Base-by-base conservation (phyloP, 1,284 basidiomycete species). In the Porodaedalea pini region DNA sequence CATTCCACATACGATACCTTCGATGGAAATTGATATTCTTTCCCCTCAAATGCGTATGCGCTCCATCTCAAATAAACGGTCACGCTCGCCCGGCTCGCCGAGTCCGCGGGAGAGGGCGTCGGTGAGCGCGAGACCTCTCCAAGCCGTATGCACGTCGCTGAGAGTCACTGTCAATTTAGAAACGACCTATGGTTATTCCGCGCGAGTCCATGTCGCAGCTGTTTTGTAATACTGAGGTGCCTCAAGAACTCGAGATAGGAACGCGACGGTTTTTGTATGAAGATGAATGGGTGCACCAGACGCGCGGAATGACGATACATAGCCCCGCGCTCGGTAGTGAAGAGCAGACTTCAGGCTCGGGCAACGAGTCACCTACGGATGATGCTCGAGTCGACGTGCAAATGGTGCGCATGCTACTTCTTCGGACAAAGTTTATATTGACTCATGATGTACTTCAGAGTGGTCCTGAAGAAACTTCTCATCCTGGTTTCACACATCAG, bases 11-110 rank as follows among this genome's bases (percentile, higher is more conserved):
- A n/a, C n/a, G n/a, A n/a, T n/a, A 37, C 43, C 23, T 36, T n/a
- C 11, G 5, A 81, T 82, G 76, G 77, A 82, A 62, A 67, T 82
- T 57, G 79, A 83, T 67, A 73, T 78, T 68, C 75, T 77, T 17
- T 71, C 78, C n/a, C 68, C 71, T 19, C 64, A 72, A 5, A 71
- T 75, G 58, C 70, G 63, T 60, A 65, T 70, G 60, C 67, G 76
- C 60, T 64, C 73, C 10, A 57, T 69, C 21, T 47, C 56, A 37
- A 39, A n/a, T 64, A 87, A 86, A 66, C 76, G 85, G 56, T 70
- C 80, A 3, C 80, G 82, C 59, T 86, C 85, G 1, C 82, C 81
- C 15, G 76, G 39, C 23, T 61, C 69, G 36, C 62, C 69, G 34
- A 69, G 65, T 60, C 68, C 69, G 19, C 27, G 40, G 21, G 60